Conservation (phyloP, 31 red algal genomes). For the Porphyra umbilicalis region DNA sequence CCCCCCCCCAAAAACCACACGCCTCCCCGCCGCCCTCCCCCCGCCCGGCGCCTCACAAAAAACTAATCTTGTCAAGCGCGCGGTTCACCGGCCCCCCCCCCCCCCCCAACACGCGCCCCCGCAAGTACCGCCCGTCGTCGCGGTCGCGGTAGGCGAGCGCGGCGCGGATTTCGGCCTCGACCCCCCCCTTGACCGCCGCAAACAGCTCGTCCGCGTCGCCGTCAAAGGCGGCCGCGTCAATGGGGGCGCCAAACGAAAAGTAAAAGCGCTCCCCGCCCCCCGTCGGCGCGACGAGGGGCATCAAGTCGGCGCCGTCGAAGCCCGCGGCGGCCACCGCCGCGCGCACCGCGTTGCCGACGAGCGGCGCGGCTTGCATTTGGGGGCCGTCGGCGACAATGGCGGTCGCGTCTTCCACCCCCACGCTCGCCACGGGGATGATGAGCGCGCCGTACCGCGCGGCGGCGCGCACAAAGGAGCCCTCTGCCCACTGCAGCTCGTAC, state of each 20-base stretch:
- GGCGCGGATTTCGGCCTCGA: not conserved
- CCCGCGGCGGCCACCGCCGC: slow-evolving; percentile 13
- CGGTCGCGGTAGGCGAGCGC: not conserved
- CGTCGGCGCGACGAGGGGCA: slow-evolving; percentile 13
- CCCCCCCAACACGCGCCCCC: not conserved
- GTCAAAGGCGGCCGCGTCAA: slow-evolving; percentile 21
- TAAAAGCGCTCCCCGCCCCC: slow-evolving; percentile 34
- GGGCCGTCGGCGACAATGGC: slow-evolving; percentile 53
- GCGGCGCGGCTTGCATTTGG: slow-evolving; percentile 38
- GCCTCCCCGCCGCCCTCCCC: not conserved
- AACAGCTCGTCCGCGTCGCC: not conserved
- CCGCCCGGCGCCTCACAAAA: not conserved
- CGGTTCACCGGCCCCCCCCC: not conserved
- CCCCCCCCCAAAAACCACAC: too few species aligned
- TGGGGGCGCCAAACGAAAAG: slow-evolving; percentile 41
- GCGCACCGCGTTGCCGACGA: slow-evolving; percentile 26
- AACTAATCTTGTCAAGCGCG: not conserved
- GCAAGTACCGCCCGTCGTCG: not conserved
- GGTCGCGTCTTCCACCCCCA: slow-evolving; percentile 63
- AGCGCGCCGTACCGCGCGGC: slow-evolving; percentile 45
- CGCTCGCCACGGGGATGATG: slow-evolving; percentile 67
- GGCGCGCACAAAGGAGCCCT: slow-evolving; percentile 59
- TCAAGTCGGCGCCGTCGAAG: slow-evolving; percentile 16
- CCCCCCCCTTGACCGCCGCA: not conserved
- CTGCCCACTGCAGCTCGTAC: slow-evolving; percentile 21